Percentiles rank a stretch among this genome's conserved stretches.
Evolutionary conservation across 2,329 filamentous ascomycete species (phyloP).

Genomic region (Ophiostoma sp.): DNA sequence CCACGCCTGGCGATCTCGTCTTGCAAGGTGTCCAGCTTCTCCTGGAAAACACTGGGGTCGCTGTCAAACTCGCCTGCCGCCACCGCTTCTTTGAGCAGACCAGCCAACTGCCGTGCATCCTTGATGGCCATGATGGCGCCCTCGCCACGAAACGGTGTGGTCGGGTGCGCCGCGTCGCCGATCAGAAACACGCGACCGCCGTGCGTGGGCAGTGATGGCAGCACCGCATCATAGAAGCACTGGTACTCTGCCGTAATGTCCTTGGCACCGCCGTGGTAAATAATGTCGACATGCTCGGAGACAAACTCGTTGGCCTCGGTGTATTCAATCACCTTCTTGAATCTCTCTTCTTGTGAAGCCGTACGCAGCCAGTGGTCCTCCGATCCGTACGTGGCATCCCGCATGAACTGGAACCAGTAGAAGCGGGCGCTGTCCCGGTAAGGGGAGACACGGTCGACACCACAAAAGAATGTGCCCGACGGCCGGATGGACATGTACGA

Average conservation of each 20-base stretch:
- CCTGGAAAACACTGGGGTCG: slow-evolving; percentile 20
- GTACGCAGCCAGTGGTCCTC: slow-evolving; percentile 38
- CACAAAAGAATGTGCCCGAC: slow-evolving; percentile 31
- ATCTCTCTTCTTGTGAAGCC: slow-evolving; percentile 27
- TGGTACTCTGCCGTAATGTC: slow-evolving; percentile 33
- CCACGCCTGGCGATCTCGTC: slow-evolving; percentile 35
- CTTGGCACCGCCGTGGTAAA: slow-evolving; percentile 38
- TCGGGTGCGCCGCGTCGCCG: slow-evolving; percentile 50
- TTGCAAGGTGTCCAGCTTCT: slow-evolving; percentile 33
- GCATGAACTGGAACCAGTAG: slow-evolving; percentile 35
- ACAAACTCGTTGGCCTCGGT: slow-evolving; percentile 4
- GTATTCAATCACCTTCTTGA: slow-evolving; percentile 14
- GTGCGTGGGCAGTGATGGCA: slow-evolving; percentile 38
- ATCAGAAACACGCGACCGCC: slow-evolving; percentile 41
- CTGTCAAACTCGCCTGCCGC: slow-evolving; percentile 5
- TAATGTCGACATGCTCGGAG: slow-evolving; percentile 29
- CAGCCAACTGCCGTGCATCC: slow-evolving; percentile 38
- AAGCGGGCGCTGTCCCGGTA: slow-evolving; percentile 33
- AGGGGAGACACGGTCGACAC: slow-evolving; percentile 32
- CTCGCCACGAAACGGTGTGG: slow-evolving; percentile 50
- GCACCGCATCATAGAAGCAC: slow-evolving; percentile 33
- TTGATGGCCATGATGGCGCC: slow-evolving; percentile 49
- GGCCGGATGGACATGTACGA: slow-evolving; percentile 33
- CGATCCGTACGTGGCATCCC: slow-evolving; percentile 33
- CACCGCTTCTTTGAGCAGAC: slow-evolving; percentile 31